phyloP scores from a whole-genome alignment of 176 grass and related monocot species.

The Lolium perenne region DNA sequence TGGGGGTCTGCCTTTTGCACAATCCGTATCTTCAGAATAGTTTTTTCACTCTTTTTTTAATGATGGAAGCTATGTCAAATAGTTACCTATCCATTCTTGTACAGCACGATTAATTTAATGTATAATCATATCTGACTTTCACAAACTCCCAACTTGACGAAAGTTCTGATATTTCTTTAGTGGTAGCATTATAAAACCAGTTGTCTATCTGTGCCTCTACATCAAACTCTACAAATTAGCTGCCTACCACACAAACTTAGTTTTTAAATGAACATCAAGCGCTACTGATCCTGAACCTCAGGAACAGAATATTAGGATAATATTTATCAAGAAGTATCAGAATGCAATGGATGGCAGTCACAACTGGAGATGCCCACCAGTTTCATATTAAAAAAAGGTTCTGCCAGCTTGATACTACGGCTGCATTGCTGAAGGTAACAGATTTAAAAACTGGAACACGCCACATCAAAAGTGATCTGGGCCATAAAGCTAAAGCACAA shows the following conservation, averaged over 20 bases:
- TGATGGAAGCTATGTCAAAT: slow-evolving; percentile 10
- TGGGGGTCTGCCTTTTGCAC: not conserved
- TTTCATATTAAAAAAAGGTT: not conserved
- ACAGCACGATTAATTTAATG: slow-evolving; percentile 27
- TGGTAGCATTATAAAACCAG: not conserved
- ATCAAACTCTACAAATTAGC: not conserved
- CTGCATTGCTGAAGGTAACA: not conserved
- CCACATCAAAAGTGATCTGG: not conserved
- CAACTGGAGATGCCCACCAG: not conserved
- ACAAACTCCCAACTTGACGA: slow-evolving; percentile 8
- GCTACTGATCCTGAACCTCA: slow-evolving; percentile 7
- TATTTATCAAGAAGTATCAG: not conserved
- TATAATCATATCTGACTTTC: slow-evolving; percentile 11
- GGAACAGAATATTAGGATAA: slow-evolving; percentile 7
- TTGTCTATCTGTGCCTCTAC: not conserved
- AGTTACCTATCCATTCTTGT: not conserved
- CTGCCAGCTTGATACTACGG: not conserved
- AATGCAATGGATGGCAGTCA: not conserved
- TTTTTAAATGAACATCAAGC: slow-evolving; percentile 20
- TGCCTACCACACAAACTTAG: not conserved
- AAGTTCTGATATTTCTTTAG: slow-evolving; percentile 1
- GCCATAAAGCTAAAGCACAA: not conserved
- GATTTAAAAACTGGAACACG: not conserved
- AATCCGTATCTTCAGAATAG: not conserved
- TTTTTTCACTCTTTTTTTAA: not conserved